These are phyloP conservation scores for Hortaea sp. DNA, from an alignment of 2,329 filamentous ascomycete genomes.

Conservation along the genomic window DNA sequence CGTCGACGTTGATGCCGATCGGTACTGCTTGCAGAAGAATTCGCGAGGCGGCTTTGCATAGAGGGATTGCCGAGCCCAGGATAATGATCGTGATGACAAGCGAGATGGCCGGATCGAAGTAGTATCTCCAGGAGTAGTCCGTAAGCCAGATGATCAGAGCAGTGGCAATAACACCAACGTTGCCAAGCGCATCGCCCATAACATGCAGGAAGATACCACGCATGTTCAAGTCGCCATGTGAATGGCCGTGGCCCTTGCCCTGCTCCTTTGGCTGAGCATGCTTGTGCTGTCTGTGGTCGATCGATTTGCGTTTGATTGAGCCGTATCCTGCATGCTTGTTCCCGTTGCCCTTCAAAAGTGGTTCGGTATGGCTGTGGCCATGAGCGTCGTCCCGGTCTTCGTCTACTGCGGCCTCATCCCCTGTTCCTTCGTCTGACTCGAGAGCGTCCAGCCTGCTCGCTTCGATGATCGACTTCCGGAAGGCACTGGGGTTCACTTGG, in stretches of 20 bases:
- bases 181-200: slow-evolving; percentile 75
- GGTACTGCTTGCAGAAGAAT: slow-evolving; percentile 93
- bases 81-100: slow-evolving; percentile 81
- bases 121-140: slow-evolving; percentile 68
- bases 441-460: slow-evolving; percentile 57
- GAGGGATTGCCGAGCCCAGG: slow-evolving; percentile 62
- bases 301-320: slow-evolving; percentile 20
- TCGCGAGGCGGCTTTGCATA: slow-evolving; percentile 69
- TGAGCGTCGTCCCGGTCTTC: slow-evolving; percentile 23
- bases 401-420: slow-evolving; percentile 33
- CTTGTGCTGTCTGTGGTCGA: slow-evolving; percentile 51
- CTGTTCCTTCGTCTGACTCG: slow-evolving; percentile 45
- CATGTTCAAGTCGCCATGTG: slow-evolving; percentile 90
- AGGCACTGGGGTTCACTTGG: slow-evolving; percentile 78
- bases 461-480: slow-evolving; percentile 85
- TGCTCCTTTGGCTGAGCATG: slow-evolving; percentile 65
- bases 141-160: slow-evolving; percentile 89
- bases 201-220: slow-evolving; percentile 59
- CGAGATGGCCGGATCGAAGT: slow-evolving; percentile 85
- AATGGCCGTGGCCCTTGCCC: slow-evolving; percentile 51
- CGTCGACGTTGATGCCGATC: slow-evolving; percentile 73
- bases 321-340: slow-evolving; percentile 23
- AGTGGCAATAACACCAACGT: slow-evolving; percentile 74
- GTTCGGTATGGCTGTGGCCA: slow-evolving; percentile 17
- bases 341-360: slow-evolving; percentile 24